Evolutionary conservation across 2,329 filamentous ascomycete species (phyloP), one percentile per base, ranked within the genome.

Genomic region (Ilyonectria mors-panacis): DNA sequence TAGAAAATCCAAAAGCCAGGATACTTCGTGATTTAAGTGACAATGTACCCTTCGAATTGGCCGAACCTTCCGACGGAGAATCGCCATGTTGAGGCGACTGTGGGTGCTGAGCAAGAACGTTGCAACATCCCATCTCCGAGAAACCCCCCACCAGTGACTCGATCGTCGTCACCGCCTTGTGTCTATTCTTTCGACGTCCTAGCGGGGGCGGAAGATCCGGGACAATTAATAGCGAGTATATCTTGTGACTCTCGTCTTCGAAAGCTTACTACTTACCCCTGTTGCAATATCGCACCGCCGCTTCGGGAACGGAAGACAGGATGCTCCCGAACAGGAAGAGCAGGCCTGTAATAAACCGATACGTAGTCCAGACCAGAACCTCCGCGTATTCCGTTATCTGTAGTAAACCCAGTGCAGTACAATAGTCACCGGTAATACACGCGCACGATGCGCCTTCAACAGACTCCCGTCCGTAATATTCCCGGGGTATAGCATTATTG

Each of bases 91-190:
- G 55, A 54, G 54, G 39, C 17, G 42, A 37, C 45, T 17, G 15
- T n/a, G n/a, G 39, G 17, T 7, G 39, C 26, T 26, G n/a, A n/a
- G 39, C 7, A 9, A 8, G 15, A n/a, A 19, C 8, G 39, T 17
- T 42, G 37, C 39, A n/a, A 4, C 50, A 47, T 54, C 26, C 17
- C 10, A 23, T 8, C 26, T 13, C 26, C 9, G 26, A 45, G 48
- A 26, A 45, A 21, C 39, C 17, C 30, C 51, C 56, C 56, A 59
- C 56, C 62, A 60, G 60, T 65, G n/a, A 59, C 39, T 30, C 56
- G 35, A 45, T 48, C 17, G 21, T 28, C 9, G 23, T 51, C 13
- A 44, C 23, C n/a, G 39, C 13, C 21, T 12, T 42, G 42, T 28
- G 48, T 12, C 17, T n/a, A 42, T n/a, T n/a, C 30, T 42, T 42